Base-by-base conservation (phyloP, 106 monocot genomes). In the Cymbidium sinense region DNA sequence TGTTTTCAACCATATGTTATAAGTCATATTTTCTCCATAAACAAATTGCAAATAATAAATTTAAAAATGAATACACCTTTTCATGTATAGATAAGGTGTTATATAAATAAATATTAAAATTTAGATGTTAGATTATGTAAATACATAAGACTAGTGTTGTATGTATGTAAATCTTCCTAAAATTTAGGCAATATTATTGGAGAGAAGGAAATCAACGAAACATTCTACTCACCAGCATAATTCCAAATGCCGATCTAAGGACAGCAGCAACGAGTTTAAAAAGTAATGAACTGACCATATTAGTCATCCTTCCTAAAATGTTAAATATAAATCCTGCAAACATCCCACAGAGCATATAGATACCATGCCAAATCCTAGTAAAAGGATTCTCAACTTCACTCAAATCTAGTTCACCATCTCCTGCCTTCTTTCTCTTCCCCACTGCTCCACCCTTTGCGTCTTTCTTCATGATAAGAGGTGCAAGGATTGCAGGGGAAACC, bases 401-500 rank as follows among this genome's bases (percentile, higher is more conserved):
- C 1, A 13, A 54, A 77, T 75, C 35, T 11, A 80, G 58, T n/a
- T 65, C 35, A 18, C 75, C 37, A 43, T 81, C 52, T 21, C 64
- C 51, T 1, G 18, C 39, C 0, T 29, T 37, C 10, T 67, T 80
- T 65, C 21, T 70, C 62, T 81, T 80, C 11, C 75, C 79, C 27
- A 43, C 17, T 43, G 37, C 29, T 31, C 52, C 71, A 43, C 70
- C 75, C 80, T 87, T 86, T 10, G 23, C 65, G 19, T 7, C 71
- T 25, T 77, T 88, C 70, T 55, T 36, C 9, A 41, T 25, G 64
- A 84, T 6, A 79, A 96, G 10, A 1, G 96, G 93, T 1, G 93
- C 91, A 80, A 89, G 25, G 65, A 96, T 96, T 4, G 96, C 93
- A 5, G 96, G 96, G 23, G 96, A 93, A 65, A 96, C 85, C 27